A percentile compares a stretch with the other conserved stretches of the same genome.
phyloP scores from a whole-genome alignment of 139 green algal species.

The Chlorella sp. region DNA sequence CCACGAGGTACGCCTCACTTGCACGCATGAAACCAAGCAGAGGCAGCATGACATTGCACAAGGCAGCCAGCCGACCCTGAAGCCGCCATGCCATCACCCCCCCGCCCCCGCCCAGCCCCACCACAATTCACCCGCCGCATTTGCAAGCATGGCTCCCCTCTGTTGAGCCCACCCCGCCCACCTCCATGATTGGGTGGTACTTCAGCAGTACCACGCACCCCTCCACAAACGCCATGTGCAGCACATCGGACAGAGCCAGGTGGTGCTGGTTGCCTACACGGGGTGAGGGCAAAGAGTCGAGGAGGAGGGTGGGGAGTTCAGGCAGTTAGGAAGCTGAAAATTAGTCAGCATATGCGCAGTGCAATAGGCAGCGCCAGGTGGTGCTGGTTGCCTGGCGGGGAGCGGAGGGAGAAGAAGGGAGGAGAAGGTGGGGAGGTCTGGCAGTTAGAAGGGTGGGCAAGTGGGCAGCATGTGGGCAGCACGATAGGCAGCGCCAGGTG shows the following conservation, averaged over 20 bases:
- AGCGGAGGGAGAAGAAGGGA: conserved; percentile 45
- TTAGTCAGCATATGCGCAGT: conserved; percentile 48
- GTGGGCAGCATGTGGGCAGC: conserved; percentile 50
- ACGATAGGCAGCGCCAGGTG: conserved; percentile 58
- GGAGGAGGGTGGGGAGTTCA: too few relatives aligned
- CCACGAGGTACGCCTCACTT: too few relatives aligned
- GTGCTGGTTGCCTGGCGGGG: conserved; percentile 73
- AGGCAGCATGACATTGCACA: neutral
- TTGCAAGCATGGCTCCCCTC: neutral
- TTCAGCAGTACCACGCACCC: conserved; percentile 80
- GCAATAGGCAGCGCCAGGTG: conserved; percentile 58
- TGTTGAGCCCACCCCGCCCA: conserved; percentile 35
- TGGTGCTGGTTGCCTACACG: conserved; percentile 70
- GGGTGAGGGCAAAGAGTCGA: conserved; percentile 41
- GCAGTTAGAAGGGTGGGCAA: too few relatives aligned
- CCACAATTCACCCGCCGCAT: neutral
- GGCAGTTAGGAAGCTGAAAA: too few relatives aligned
- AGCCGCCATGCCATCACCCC: too few relatives aligned
- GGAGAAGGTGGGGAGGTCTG: too few relatives aligned
- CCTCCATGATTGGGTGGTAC: conserved; percentile 80
- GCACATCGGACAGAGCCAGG: conserved; percentile 59
- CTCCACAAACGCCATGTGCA: conserved; percentile 74
- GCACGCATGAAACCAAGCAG: too few relatives aligned
- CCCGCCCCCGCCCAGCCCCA: too few relatives aligned
- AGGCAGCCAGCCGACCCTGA: neutral